These are phyloP conservation scores for Pseudocercospora fijiensis DNA, from an alignment of 2,329 filamentous ascomycete genomes.

Conservation along the genomic window DNA sequence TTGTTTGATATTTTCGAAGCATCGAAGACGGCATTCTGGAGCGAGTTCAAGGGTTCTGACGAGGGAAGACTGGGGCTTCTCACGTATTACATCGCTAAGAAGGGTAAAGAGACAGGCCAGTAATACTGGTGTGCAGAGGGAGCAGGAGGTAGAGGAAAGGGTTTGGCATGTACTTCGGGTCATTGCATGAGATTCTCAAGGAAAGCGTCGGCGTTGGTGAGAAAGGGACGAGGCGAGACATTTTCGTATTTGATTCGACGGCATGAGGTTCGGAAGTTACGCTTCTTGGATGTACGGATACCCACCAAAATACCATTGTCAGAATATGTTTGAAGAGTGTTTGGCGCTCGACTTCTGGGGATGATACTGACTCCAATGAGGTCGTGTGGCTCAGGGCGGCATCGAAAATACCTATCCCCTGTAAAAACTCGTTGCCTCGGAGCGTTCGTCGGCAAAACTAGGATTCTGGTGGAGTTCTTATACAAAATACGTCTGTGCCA, in stretches of 20 bases:
- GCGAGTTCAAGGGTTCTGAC: constrained; percentile 57
- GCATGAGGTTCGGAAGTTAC: neutral
- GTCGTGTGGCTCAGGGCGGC: no score
- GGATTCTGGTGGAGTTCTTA: no score
- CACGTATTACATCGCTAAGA: constrained; percentile 77
- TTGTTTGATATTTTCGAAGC: constrained; percentile 52
- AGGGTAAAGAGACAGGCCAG: constrained; percentile 38
- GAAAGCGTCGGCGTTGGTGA: constrained; percentile 7
- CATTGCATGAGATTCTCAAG: constrained; percentile 2
- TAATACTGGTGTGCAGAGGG: constrained; percentile 2
- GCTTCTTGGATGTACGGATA: constrained; percentile 5
- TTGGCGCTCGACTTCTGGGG: neutral
- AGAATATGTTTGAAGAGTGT: neutral
- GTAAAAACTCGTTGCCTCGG: no score
- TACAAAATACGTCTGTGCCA: no score
- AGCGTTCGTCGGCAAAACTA: no score
- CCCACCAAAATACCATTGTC: neutral
- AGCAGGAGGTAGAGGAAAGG: neutral
- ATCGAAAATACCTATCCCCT: no score
- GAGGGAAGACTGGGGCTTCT: constrained; percentile 75
- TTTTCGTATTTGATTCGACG: neutral
- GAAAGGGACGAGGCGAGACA: neutral
- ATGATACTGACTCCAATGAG: neutral
- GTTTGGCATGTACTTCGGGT: neutral
- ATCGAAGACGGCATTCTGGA: constrained; percentile 61